Evolutionary conservation across 164 flowering plant species (phyloP), one percentile per base, ranked within the genome.

Genomic region (Malania oleifera): DNA sequence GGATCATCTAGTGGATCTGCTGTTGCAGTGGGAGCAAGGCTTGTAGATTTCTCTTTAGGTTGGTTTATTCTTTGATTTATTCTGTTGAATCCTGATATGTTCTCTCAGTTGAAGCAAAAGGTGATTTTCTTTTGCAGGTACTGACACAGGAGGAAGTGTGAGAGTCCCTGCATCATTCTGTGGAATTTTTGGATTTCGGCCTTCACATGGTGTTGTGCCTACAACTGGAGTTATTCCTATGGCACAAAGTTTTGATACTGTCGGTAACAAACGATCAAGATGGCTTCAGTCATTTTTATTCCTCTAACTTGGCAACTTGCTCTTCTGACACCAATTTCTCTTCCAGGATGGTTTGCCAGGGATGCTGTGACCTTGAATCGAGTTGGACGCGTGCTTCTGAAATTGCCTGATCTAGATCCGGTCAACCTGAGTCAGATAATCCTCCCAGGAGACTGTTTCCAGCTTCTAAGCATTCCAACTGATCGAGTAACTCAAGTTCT

Each of bases 301-400:
- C n/a, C n/a, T n/a, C n/a, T n/a, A n/a, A n/a, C n/a, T n/a, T n/a
- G n/a, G n/a, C n/a, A n/a, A n/a, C n/a, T n/a, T n/a, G n/a, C n/a
- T n/a, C n/a, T n/a, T n/a, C n/a, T n/a, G n/a, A n/a, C n/a, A n/a
- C n/a, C n/a, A n/a, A n/a, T n/a, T n/a, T n/a, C n/a, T n/a, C n/a
- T 24, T 70, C 17, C 73, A 89, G 98, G 98, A 67, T 92, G 96
- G 98, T 89, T 92, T 85, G 87, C 93, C 23, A 78, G 86, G 78
- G 84, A 89, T 70, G 85, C 96, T 24, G 52, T 11, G 50, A 73
- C 80, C 24, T 73, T 92, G 73, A 82, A 71, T 40, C 70, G 48
- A 64, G 93, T 92, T 38, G 98, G 98, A 14, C 76, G 60, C 24
- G 76, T 82, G 24, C 72, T 92, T n/a, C 76, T 92, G 64, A 77